These are phyloP conservation scores for Teratosphaeria pseudoeucalypti DNA, from an alignment of 2,329 filamentous ascomycete genomes.

Conservation along the genomic window DNA sequence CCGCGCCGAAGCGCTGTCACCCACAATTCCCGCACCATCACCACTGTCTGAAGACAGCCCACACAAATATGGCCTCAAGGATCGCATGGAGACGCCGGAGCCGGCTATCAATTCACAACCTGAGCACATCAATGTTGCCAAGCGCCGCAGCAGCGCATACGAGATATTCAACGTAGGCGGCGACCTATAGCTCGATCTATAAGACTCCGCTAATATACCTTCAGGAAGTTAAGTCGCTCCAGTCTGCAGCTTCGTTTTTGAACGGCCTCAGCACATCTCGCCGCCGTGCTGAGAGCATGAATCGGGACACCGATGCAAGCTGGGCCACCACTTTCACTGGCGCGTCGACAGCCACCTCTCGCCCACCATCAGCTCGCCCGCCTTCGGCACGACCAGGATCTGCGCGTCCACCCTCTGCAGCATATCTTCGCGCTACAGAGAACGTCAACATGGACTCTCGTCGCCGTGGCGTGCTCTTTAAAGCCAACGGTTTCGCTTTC, in stretches of 20 bases:
- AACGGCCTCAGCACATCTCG: slow-evolving; percentile 24
- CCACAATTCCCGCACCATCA: slow-evolving; percentile 22
- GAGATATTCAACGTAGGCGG: slow-evolving; percentile 24
- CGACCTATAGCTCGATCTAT: not conserved
- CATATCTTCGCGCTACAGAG: slow-evolving; percentile 13
- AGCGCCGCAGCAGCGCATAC: slow-evolving; percentile 22
- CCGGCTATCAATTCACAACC: slow-evolving; percentile 8
- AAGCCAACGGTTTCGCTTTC: slow-evolving; percentile 23
- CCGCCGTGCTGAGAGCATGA: slow-evolving; percentile 19
- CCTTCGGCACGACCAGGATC: slow-evolving; percentile 2
- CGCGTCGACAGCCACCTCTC: slow-evolving; percentile 3
- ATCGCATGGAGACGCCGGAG: slow-evolving; percentile 23
- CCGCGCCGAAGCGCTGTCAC: slow-evolving; percentile 14
- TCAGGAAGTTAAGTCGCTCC: slow-evolving; percentile 24
- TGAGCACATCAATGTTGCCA: slow-evolving; percentile 13
- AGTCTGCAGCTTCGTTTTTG: slow-evolving; percentile 24
- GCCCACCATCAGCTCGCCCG: slow-evolving; percentile 6
- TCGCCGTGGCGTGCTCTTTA: slow-evolving; percentile 20
- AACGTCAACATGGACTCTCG: slow-evolving; percentile 18
- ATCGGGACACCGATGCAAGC: slow-evolving; percentile 4
- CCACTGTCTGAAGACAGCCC: slow-evolving; percentile 25
- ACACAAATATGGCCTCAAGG: slow-evolving; percentile 25
- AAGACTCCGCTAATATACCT: not conserved
- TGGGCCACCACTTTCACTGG: slow-evolving; percentile 3
- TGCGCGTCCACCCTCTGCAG: slow-evolving; percentile 9